Evolutionary conservation across 192 early-diverging fungal species (phyloP).

Genomic region (Obelidium mucronatum): DNA sequence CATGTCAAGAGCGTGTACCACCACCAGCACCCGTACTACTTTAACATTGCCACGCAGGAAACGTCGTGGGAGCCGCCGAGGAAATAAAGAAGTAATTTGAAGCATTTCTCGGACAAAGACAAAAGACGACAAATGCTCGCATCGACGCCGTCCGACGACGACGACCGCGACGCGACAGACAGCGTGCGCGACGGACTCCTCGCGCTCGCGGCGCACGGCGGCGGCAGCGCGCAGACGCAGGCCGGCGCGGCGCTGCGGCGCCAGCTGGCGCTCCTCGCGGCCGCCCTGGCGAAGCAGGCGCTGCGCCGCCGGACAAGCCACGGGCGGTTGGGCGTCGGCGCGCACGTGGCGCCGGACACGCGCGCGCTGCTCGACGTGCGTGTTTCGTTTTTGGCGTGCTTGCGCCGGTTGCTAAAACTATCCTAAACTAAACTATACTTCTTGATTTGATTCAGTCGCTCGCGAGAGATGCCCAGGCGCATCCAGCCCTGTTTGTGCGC

Average conservation of each 20-base stretch:
- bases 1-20: conserved; percentile 47
- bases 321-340: not conserved
- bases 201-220: not conserved
- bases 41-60: conserved; percentile 51
- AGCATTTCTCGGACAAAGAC: not conserved
- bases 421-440: not conserved
- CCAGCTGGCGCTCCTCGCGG: not conserved
- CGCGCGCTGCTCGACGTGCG: not conserved
- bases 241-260: not conserved
- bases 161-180: not conserved
- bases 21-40: conserved; percentile 52
- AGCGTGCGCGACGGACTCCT: conserved; percentile 24
- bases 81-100: not conserved
- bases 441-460: not conserved
- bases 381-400: not conserved
- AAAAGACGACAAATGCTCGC: not conserved
- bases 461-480: not conserved
- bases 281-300: conserved; percentile 14
- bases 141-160: not conserved
- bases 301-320: not conserved
- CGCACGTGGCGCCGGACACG: conserved; percentile 8
- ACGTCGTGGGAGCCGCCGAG: conserved; percentile 39
- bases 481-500: conserved; percentile 11
- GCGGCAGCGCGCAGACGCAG: not conserved
- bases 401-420: no score